Evolutionary conservation across 208 protist species (phyloP).

Genomic region (Leishmania amazonensis): DNA sequence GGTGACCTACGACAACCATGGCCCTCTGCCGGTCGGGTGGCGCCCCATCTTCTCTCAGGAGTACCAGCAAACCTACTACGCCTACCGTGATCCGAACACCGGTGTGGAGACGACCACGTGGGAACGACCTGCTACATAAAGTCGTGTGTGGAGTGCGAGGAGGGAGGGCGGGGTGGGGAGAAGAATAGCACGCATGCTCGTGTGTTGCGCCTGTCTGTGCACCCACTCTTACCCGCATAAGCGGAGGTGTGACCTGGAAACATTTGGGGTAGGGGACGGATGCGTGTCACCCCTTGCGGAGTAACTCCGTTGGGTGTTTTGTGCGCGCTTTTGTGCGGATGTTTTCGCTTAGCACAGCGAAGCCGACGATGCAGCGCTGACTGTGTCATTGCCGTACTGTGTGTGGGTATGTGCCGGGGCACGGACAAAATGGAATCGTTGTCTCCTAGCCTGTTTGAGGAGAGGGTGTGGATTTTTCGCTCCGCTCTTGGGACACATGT

Average conservation of each 20-base stretch:
- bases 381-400: not conserved
- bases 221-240: not conserved
- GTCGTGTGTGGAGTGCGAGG: not conserved
- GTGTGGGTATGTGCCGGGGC: not conserved
- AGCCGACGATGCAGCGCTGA: not conserved
- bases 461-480: not conserved
- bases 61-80: conserved; percentile 77
- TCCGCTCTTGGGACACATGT: not conserved
- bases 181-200: not conserved
- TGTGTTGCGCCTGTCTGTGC: not conserved
- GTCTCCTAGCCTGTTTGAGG: not conserved
- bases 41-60: conserved; percentile 67
- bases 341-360: not conserved
- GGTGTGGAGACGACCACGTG: conserved; percentile 72
- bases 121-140: conserved; percentile 29
- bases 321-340: not conserved
- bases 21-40: conserved; percentile 60
- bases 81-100: conserved; percentile 50
- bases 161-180: not conserved
- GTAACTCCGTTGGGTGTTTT: not conserved
- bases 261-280: not conserved
- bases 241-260: not conserved
- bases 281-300: not conserved
- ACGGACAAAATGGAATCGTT: not conserved
- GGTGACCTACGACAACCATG: conserved; percentile 24